These are phyloP conservation scores for Pelagophyceae sp. DNA, from an alignment of 352 stramenopile genomes.

Conservation along the genomic window DNA sequence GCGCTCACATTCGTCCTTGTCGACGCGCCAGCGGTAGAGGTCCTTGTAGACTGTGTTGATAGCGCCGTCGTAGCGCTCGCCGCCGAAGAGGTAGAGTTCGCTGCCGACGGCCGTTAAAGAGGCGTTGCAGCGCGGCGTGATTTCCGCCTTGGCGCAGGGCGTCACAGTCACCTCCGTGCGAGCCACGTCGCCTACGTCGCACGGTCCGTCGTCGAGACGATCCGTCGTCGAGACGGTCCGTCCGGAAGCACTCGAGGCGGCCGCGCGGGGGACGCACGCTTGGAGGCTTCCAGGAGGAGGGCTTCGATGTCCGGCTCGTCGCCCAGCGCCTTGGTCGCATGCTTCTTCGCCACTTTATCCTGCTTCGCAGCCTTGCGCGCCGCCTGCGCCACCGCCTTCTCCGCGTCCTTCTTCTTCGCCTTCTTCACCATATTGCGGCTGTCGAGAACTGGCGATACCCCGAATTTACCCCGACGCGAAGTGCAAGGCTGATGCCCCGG, in stretches of 20 bases:
- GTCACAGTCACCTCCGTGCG: constrained; percentile 13
- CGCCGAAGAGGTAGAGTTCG: constrained; percentile 17
- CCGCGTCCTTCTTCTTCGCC: constrained; percentile 27
- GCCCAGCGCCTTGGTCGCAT: constrained; percentile 17
- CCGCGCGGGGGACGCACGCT: no score
- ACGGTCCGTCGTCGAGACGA: no score
- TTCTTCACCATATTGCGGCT: constrained; percentile 33
- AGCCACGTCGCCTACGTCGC: no score
- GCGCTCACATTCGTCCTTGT: constrained; percentile 67
- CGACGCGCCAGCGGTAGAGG: constrained; percentile 63
- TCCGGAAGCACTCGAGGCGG: no score
- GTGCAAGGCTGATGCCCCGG: no score
- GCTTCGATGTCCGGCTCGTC: constrained; percentile 40
- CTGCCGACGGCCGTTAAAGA: not conserved
- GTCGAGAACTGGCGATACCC: no score
- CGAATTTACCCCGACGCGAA: no score
- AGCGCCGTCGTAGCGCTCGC: constrained; percentile 70
- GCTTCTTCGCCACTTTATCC: constrained; percentile 12
- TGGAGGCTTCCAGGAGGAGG: constrained; percentile 31
- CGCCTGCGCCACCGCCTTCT: constrained; percentile 25
- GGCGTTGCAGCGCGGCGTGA: constrained; percentile 7
- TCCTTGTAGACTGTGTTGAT: constrained; percentile 79
- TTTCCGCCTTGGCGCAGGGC: not conserved
- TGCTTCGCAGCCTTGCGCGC: constrained; percentile 15
- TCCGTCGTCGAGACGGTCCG: no score